Evolutionary conservation across 2,329 filamentous ascomycete species (phyloP), one percentile per base, ranked within the genome.

Genomic region (Alternaria sp.): DNA sequence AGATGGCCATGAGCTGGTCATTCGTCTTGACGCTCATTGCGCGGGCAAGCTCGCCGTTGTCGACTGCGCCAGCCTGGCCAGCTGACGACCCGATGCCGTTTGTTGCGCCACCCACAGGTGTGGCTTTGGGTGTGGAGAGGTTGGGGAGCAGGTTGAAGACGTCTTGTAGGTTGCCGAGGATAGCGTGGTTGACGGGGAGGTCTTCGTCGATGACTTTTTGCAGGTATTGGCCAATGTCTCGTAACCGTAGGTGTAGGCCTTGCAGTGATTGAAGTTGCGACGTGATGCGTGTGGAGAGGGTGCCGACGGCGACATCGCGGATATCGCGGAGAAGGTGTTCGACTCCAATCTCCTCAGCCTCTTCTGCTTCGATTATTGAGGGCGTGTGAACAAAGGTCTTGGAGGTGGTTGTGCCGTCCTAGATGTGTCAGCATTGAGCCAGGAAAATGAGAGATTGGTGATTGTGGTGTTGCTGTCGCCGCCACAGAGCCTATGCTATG

Each of bases 21-120:
- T 99, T 99, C 58, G 94, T 98, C 87, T 99, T 99, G 82, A 97
- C 88, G 80, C 92, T 96, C 93, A 99, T 97, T 34, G 95, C 93
- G 62, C 95, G 87, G n/a, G 93, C 90, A 53, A 99, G 84, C 78
- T 98, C 95, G 73, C 90, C 89, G 71, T 93, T 92, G 70, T 89
- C 86, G 11, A 82, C 78, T 45, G 77, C 78, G 24, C 68, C 72
- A 2, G 72, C 72, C 31, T 81, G 78, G 37, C 82, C 79, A 80
- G 78, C 69, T 5, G 80, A 80, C 77, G 63, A 81, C 40, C 88
- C 88, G 5, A 84, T 80, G 9, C 76, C 73, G 54, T 79, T 78
- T 13, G 74, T 74, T 29, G 74, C 70, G 60, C 78, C 80, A 29
- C 78, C 72, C 41, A 84, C 83, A 2, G 85, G 80, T 55, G 73